phyloP scores from a whole-genome alignment of 2,329 filamentous ascomycete genomes.

The Xylariales sp. region DNA sequence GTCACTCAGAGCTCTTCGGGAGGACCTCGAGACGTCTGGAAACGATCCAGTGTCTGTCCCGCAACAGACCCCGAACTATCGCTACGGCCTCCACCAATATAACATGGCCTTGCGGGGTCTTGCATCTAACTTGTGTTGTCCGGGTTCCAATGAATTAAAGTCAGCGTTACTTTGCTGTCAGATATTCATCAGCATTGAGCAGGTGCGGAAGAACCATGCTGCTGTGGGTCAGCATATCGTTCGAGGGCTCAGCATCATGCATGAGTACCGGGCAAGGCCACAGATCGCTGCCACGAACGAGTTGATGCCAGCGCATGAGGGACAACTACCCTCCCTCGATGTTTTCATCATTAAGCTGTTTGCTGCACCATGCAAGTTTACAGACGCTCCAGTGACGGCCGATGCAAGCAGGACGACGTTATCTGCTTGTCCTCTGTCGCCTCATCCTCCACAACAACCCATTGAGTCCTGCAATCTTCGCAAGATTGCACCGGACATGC shows the following conservation, averaged over 20 bases:
- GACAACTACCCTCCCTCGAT: conserved; percentile 32
- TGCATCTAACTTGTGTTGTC: conserved; percentile 31
- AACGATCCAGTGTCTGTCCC: conserved; percentile 16
- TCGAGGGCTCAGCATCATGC: conserved; percentile 38
- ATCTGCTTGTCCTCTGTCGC: conserved; percentile 13
- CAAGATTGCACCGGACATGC: conserved; percentile 30
- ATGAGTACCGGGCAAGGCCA: conserved; percentile 33
- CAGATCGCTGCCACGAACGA: conserved; percentile 14
- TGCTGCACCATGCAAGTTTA: conserved; percentile 35
- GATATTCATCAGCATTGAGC: conserved; percentile 42
- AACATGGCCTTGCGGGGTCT: conserved; percentile 34
- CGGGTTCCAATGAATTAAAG: conserved; percentile 22
- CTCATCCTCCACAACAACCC: conserved; percentile 17
- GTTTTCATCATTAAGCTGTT: conserved; percentile 38
- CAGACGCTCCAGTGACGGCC: conserved; percentile 20
- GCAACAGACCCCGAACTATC: conserved; percentile 23
- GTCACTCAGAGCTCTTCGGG: conserved; percentile 34
- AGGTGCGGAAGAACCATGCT: conserved; percentile 32
- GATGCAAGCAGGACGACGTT: conserved; percentile 8
- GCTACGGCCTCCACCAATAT: conserved; percentile 38
- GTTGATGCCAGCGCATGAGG: conserved; percentile 26
- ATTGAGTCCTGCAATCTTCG: conserved; percentile 18
- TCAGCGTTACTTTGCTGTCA: conserved; percentile 41
- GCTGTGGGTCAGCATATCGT: conserved; percentile 39
- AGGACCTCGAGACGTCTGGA: conserved; percentile 30